Evolutionary conservation across 2,329 filamentous ascomycete genomes (phyloP), one percentile per base, ranked within the genome.

Genomic region (Chaetothyriales sp.): DNA sequence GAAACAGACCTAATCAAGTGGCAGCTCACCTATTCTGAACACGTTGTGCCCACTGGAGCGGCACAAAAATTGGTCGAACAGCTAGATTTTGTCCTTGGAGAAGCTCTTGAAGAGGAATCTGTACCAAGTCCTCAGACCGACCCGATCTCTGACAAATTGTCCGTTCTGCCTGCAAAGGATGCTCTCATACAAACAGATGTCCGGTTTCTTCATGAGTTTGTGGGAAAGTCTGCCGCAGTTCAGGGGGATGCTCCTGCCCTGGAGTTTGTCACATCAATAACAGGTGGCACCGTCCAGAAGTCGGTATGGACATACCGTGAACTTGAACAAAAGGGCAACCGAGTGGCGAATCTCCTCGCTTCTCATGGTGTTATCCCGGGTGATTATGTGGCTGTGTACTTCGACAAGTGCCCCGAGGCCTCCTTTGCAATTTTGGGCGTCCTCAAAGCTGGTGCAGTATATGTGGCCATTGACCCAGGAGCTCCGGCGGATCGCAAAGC

Each of bases 371-470:
- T 78, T 0, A 55, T 63, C 0, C 70, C 76, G 0, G 82, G 84
- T 0, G 70, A 69, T 22, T 78, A 89, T 3, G 72, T 94, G 19
- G 86, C 80, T 0, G 74, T 90, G 7, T 87, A 84, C 61, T 93
- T 93, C 60, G 80, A 87, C 51, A 94, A 94, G 62, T 89, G 83
- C 54, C 81, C 87, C 0, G 83, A 90, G 61, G 87, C 86, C 0
- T 89, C 86, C 39, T 86, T 92, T 59, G 77, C 83, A 0, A 88
- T 93, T 42, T 69, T 93, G 1, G 87, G 86, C 1, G 81, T 92
- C 49, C 68, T 93, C 28, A 94, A 94, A 63, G 79, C 83, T 5
- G 87, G 87, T 0, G 89, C 83, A 62, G 78, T 83, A 1, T 93
- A 89, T 64, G 73, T 94, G 15, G 86, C 87, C 0, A 73, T 94